Conservation (phyloP, 1,284 basidiomycete genomes). For the Kalmanozyma brasiliensis region DNA sequence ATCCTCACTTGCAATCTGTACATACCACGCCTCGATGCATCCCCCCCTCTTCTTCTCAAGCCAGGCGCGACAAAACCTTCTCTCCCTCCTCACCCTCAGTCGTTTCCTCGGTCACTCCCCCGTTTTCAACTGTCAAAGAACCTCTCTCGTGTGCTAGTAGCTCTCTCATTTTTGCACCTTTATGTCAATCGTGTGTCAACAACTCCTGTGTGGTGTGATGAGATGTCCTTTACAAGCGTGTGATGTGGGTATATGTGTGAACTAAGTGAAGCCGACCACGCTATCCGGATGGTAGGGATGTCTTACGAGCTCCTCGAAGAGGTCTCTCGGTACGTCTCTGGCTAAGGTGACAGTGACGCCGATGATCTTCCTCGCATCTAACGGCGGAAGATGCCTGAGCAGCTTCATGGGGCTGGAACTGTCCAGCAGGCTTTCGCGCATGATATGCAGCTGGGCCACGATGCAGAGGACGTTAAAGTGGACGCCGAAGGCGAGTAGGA, state of each 20-base stretch:
- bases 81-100: not conserved
- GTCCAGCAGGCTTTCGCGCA: slow-evolving; percentile 86
- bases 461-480: slow-evolving; percentile 96
- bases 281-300: slow-evolving; percentile 50
- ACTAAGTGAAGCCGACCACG: slow-evolving; percentile 22
- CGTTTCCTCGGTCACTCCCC: not conserved
- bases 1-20: slow-evolving; percentile 10
- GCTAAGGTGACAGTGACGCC: slow-evolving; percentile 92
- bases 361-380: slow-evolving; percentile 86
- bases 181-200: slow-evolving; percentile 5
- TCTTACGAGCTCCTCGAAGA: slow-evolving; percentile 54
- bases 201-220: too few species aligned
- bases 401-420: slow-evolving; percentile 92
- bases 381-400: slow-evolving; percentile 89
- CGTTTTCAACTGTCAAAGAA: not conserved
- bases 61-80: slow-evolving; percentile 5
- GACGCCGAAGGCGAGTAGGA: slow-evolving; percentile 92
- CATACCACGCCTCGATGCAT: slow-evolving; percentile 26
- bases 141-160: slow-evolving; percentile 1
- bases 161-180: slow-evolving; percentile 1
- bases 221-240: too few species aligned
- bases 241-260: not conserved
- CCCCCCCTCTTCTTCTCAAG: slow-evolving; percentile 6
- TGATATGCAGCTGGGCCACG: slow-evolving; percentile 89
- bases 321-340: slow-evolving; percentile 80